These are phyloP conservation scores for Pseudoneurospora amorphoporcata DNA, from an alignment of 495 filamentous ascomycete species.

Conservation along the genomic window DNA sequence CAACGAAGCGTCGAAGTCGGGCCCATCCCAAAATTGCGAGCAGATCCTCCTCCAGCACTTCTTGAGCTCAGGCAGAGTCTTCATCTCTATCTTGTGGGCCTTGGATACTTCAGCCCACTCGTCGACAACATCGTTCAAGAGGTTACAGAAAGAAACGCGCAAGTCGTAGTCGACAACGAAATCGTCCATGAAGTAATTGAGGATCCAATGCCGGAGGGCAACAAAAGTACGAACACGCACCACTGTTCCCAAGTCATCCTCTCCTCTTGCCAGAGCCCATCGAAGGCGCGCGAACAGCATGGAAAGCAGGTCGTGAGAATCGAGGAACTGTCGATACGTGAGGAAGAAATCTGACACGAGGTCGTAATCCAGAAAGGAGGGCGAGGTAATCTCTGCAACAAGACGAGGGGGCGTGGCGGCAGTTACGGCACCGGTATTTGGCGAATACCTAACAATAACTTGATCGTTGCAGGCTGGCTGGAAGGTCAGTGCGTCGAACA, in stretches of 20 bases:
- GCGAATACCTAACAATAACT: slow-evolving; percentile 74
- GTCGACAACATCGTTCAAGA: slow-evolving; percentile 66
- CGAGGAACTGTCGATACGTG: slow-evolving; percentile 80
- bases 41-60: slow-evolving; percentile 95
- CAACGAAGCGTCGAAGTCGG: slow-evolving; percentile 46
- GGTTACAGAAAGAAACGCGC: slow-evolving; percentile 67
- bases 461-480: slow-evolving; percentile 62
- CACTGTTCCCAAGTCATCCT: slow-evolving; percentile 71
- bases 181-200: slow-evolving; percentile 97
- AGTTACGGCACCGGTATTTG: slow-evolving; percentile 59
- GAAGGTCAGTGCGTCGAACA: slow-evolving; percentile 73
- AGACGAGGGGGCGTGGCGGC: slow-evolving; percentile 87
- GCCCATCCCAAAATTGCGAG: slow-evolving; percentile 73
- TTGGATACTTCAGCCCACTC: slow-evolving; percentile 33
- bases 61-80: slow-evolving; percentile 88
- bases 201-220: slow-evolving; percentile 91
- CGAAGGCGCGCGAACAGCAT: slow-evolving; percentile 75
- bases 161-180: slow-evolving; percentile 78
- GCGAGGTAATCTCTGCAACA: slow-evolving; percentile 95
- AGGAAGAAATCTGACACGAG: slow-evolving; percentile 97
- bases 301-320: slow-evolving; percentile 61
- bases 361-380: slow-evolving; percentile 93
- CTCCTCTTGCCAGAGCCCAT: slow-evolving; percentile 79
- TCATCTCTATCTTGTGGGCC: slow-evolving; percentile 65
- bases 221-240: slow-evolving; percentile 94